Evolutionary conservation across 495 filamentous ascomycete species (phyloP), one percentile per base, ranked within the genome.

Genomic region (Penicillium goetzii): DNA sequence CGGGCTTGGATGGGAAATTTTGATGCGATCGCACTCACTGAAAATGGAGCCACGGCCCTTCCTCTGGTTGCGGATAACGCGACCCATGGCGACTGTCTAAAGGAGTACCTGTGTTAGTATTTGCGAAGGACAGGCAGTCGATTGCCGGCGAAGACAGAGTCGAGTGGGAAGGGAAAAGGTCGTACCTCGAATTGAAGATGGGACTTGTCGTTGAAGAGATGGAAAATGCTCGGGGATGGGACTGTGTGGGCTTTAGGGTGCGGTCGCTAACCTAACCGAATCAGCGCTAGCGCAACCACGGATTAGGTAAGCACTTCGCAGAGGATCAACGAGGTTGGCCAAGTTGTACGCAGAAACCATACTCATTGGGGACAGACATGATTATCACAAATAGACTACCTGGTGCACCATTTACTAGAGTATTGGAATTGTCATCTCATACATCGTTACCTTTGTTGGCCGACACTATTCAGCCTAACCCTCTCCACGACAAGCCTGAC

Each of bases 1-100:
- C 63, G 59, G 45, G 59, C 34, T 58, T 58, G 70, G 56, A 64
- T 64, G 62, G 51, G 50, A 33, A 63, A 60, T 65, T 66, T 63
- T 70, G 64, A 62, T 70, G 69, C 66, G 69, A 69, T 74, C 74
- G 78, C 74, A 86, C 88, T 79, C 88, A 91, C 89, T 97, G 88
- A 99, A 99, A 85, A 98, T 97, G 79, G 89, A 91, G 81, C 95
- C 95, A 84, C 92, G 89, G 82, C 95, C 93, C 86, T 97, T 97
- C 85, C 92, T 90, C 90, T 96, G 92, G 84, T 96, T 96, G 81
- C 92, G 90, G 81, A 98, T 98, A 72, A 92, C 90, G 77, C 90
- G 81, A 86, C 88, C 88, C 87, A 89, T 89, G 74, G 76, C 79
- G 79, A 80, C 78, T 81, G 69, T 80, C 80, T 81, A 72, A 65